Conservation (phyloP, 148 eudicot species). For the Spergularia marina region DNA sequence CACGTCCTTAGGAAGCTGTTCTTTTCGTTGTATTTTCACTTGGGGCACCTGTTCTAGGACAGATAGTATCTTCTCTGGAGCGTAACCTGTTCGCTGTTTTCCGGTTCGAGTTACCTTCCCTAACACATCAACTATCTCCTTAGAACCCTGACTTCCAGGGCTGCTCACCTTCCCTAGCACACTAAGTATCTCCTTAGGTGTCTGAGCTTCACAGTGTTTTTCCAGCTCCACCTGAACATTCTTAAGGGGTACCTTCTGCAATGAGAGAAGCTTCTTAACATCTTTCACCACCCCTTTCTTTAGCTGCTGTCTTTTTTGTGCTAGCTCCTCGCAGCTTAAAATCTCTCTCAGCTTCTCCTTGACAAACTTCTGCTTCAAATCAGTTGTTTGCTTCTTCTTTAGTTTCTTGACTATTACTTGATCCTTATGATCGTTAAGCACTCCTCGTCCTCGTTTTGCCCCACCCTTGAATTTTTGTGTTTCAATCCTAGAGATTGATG, state of each 20-base stretch:
- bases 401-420: conserved; percentile 26
- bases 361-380: conserved; percentile 17
- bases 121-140: conserved; percentile 2
- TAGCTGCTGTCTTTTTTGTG: conserved; percentile 25
- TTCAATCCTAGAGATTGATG: conserved; percentile 12
- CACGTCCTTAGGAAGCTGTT: background rate
- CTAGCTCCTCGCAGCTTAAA: conserved; percentile 10
- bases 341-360: conserved; percentile 16
- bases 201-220: conserved; percentile 9
- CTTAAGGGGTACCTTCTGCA: conserved; percentile 12
- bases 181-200: background rate
- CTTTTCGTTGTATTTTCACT: conserved; percentile 1
- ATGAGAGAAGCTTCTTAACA: conserved; percentile 22
- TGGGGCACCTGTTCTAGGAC: conserved; percentile 3
- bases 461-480: conserved; percentile 15
- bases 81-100: background rate
- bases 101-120: background rate
- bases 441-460: conserved; percentile 13
- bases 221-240: conserved; percentile 14
- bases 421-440: conserved; percentile 7
- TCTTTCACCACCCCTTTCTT: conserved; percentile 30
- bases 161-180: background rate
- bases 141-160: conserved; percentile 1
- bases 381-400: conserved; percentile 20
- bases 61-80: background rate